Base-by-base conservation (phyloP, 768 basidiomycete genomes). In the Tylopilus vinaceipallidus region DNA sequence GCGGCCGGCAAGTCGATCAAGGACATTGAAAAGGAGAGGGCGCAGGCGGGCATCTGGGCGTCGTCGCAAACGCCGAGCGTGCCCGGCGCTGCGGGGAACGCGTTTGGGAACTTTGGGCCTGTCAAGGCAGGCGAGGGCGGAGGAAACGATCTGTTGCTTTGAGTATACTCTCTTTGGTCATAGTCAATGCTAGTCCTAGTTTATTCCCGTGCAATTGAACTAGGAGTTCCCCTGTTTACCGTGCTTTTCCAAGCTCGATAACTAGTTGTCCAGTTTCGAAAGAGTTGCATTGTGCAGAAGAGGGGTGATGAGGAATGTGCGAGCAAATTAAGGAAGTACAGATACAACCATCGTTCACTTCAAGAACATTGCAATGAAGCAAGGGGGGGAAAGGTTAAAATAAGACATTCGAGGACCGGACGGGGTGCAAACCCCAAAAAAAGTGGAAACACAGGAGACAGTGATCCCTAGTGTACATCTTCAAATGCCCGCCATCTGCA, bases 21-120 rank as follows among this genome's bases (percentile, higher is more conserved):
- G 68, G 93, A 92, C 61, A 65, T 97, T 55, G 88, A 91, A 71
- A 84, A 82, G 71, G 93, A 95, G 73, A 93, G 94, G 73, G 79
- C 84, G 3, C 80, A 79, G 63, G 83, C 85, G 19, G 81, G 81
- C 10, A 79, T 97, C 29, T 97, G 94, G 94, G 90, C 59, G 0
- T 59, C 65, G 1, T 53, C 65, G 14, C 67, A 65, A 42, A 67
- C 53, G 38, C 53, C 62, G 12, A 40, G 50, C 42, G 46, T 55
- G 33, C n/a, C 26, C 41, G 46, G 49, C 47, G 56, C 54, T 13
- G 20, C 46, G 34, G 54, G 55, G 6, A 59, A 45, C 30, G 50
- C 59, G 4, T 72, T 74, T 52, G 74, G 74, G 7, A 62, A 62
- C 17, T 71, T 73, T 32, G 69, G 68, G 32, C 42, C 61, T 10